Evolutionary conservation across 345 rosid genomes (phyloP).

Genomic region (Arabidopsis thaliana): DNA sequence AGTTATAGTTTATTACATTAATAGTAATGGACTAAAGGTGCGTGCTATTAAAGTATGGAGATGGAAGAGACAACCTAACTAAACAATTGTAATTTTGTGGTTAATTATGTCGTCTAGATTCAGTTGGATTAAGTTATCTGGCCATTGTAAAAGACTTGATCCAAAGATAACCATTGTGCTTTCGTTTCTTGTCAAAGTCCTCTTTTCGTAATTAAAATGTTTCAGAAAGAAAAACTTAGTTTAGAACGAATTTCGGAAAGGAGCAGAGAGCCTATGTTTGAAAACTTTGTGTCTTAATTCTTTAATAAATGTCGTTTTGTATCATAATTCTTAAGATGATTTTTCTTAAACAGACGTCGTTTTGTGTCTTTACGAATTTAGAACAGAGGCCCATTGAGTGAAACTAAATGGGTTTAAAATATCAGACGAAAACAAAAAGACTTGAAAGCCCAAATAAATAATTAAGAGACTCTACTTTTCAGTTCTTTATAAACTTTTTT

Average conservation of each 20-base stretch:
- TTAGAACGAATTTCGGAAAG: not conserved
- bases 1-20: not conserved
- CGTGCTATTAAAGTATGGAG: not conserved
- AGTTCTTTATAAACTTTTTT: no score
- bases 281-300: not conserved
- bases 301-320: not conserved
- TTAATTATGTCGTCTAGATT: slow-evolving; percentile 9
- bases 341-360: not conserved
- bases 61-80: slow-evolving; percentile 25
- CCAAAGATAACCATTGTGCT: not conserved
- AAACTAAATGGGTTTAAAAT: slow-evolving; percentile 5
- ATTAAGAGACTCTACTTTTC: no score
- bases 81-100: slow-evolving; percentile 26
- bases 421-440: not conserved
- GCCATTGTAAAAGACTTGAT: slow-evolving; percentile 10
- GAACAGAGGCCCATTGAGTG: not conserved
- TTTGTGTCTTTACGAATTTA: not conserved
- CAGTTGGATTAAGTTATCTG: slow-evolving; percentile 21
- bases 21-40: slow-evolving; percentile 13
- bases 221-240: not conserved
- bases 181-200: not conserved
- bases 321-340: not conserved
- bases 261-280: not conserved
- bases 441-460: no score
- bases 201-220: not conserved